Evolutionary conservation across 2,329 filamentous ascomycete genomes (phyloP).

Genomic region (Arthrobotrys megalospora): DNA sequence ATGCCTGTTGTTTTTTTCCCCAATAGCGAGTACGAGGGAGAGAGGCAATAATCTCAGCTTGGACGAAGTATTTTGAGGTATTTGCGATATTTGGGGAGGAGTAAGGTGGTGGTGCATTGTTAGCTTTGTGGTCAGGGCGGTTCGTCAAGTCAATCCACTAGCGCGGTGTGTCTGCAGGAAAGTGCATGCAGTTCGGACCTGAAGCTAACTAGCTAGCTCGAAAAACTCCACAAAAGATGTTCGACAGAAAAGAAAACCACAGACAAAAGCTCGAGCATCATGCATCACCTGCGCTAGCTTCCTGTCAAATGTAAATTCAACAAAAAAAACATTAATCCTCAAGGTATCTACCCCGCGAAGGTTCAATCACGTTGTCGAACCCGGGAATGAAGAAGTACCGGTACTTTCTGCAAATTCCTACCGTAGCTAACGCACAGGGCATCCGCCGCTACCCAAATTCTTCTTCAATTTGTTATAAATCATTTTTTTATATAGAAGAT

Average conservation of each 20-base stretch:
- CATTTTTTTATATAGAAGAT: slow-evolving; percentile 4
- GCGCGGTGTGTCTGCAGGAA: slow-evolving; percentile 11
- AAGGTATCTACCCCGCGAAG: slow-evolving; percentile 32
- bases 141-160: neutral
- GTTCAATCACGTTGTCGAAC: slow-evolving; percentile 42
- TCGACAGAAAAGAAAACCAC: neutral
- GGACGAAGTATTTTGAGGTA: slow-evolving; percentile 25
- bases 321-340: neutral
- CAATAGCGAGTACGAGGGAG: slow-evolving; percentile 47
- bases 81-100: neutral
- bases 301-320: slow-evolving; percentile 6
- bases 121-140: slow-evolving; percentile 18
- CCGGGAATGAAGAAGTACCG: slow-evolving; percentile 36
- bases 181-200: slow-evolving; percentile 20
- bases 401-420: slow-evolving; percentile 37
- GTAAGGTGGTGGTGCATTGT: slow-evolving; percentile 11
- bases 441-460: neutral
- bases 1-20: neutral
- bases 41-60: slow-evolving; percentile 8
- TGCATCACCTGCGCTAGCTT: slow-evolving; percentile 16
- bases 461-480: slow-evolving; percentile 1
- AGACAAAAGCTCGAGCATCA: slow-evolving; percentile 23
- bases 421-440: neutral
- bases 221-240: neutral
- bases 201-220: neutral